Evolutionary conservation across 331 rosid genomes (phyloP).

Genomic region (Quercus phellos): DNA sequence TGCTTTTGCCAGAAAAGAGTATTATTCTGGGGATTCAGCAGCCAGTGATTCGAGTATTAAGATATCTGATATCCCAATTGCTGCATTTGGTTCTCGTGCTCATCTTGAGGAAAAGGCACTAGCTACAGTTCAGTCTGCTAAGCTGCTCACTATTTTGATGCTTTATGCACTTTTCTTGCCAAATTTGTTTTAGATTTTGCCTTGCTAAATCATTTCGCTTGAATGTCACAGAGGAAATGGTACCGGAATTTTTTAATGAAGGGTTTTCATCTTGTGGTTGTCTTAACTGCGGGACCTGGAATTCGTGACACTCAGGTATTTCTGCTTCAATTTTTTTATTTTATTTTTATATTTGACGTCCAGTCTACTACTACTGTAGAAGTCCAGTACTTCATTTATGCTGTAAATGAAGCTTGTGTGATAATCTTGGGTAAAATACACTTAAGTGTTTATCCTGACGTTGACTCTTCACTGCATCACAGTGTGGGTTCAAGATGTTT

Average conservation of each 20-base stretch:
- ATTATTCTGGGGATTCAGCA: slow-evolving; percentile 33
- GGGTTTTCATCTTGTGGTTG: slow-evolving; percentile 98
- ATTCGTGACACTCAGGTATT: slow-evolving; percentile 90
- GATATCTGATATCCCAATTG: slow-evolving; percentile 73
- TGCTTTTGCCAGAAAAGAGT: slow-evolving; percentile 46
- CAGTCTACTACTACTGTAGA: background rate
- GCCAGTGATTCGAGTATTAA: slow-evolving; percentile 44
- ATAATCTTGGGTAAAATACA: background rate
- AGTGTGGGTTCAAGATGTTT: slow-evolving; percentile 99
- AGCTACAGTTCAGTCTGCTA: slow-evolving; percentile 66
- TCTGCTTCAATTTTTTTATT: slow-evolving; percentile 17
- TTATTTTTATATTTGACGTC: background rate
- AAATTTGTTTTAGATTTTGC: slow-evolving; percentile 1
- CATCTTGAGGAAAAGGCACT: slow-evolving; percentile 93
- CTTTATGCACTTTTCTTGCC: slow-evolving; percentile 12
- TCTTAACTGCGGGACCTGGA: slow-evolving; percentile 93
- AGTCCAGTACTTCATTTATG: background rate
- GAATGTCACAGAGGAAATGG: slow-evolving; percentile 77
- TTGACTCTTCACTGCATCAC: slow-evolving; percentile 23
- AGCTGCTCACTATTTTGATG: background rate
- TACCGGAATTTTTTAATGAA: slow-evolving; percentile 94
- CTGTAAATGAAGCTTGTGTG: slow-evolving; percentile 5
- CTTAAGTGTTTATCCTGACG: slow-evolving; percentile 14
- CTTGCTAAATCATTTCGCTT: slow-evolving; percentile 25
- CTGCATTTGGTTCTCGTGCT: slow-evolving; percentile 95